Base-by-base conservation (phyloP, 305 asterid genomes). In the Galium porrigens region DNA sequence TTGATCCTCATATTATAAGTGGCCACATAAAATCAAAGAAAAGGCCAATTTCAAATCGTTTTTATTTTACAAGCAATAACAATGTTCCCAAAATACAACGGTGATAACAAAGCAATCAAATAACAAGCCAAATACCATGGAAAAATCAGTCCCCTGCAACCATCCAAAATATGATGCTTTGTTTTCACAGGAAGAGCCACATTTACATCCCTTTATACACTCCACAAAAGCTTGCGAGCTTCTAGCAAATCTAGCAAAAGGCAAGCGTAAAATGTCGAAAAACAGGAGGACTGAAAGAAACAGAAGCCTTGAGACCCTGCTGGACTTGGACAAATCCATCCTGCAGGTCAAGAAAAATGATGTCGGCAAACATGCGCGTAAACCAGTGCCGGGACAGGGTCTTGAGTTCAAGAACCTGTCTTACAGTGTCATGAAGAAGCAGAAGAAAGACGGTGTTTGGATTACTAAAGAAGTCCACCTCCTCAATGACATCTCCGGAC, bases 401-500 rank as follows among this genome's bases (percentile, higher is more conserved):
- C 84, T 89, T 9, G 96, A 89, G 59, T 89, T 85, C 73, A 80
- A 75, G 41, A 81, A 80, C 75, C 78, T 89, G 4, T 89, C 90
- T 10, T 89, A 89, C 49, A 84, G 91, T 64, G 84, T 87, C 7
- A 67, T 65, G 25, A 89, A 89, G 81, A 82, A 80, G 69, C 79
- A 33, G 67, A 85, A 89, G 79, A 87, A 87, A 70, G 95, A 87
- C 51, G 95, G 87, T 3, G 88, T 71, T 6, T 81, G 88, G 94
- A 77, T 87, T 39, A 80, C 73, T 3, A 89, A 85, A 79, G 95
- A 89, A 62, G 84, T 81, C 56, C 82, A 80, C 27, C 89, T 89
- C 53, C 85, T 89, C 11, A 80, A 89, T 62, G 90, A 87, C 65
- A 85, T 89, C 63, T 87, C 96, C 0, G 95, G 95, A 6, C 95